phyloP scores from a whole-genome alignment of 352 stramenopile species.

The Vaucheria bursata region DNA sequence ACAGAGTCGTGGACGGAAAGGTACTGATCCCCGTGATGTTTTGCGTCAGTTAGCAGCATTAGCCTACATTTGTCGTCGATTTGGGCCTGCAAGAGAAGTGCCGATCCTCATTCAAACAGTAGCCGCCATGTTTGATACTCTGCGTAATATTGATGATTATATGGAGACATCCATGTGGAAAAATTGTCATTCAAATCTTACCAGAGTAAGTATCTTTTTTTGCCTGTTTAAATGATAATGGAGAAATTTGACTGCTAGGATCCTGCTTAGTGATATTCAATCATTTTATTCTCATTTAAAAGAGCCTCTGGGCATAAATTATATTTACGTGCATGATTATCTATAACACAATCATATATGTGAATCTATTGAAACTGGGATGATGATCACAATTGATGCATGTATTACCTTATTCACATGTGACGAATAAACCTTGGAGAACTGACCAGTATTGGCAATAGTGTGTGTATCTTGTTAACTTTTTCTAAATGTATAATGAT shows the following conservation, averaged over 20 bases:
- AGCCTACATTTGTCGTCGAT: slow-evolving; percentile 54
- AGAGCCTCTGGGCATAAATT: no score
- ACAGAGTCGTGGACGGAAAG: slow-evolving; percentile 55
- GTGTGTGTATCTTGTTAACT: no score
- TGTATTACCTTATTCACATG: slow-evolving; percentile 7
- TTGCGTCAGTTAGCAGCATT: slow-evolving; percentile 62
- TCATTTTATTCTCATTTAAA: no score
- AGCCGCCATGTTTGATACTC: slow-evolving; percentile 54
- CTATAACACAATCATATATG: no score
- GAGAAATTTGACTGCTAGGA: no score
- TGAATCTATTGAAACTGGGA: no score
- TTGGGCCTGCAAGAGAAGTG: slow-evolving; percentile 63
- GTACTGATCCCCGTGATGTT: slow-evolving; percentile 55
- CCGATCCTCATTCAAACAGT: slow-evolving; percentile 71
- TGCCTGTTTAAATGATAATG: no score
- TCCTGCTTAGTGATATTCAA: no score
- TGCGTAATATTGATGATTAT: slow-evolving; percentile 65
- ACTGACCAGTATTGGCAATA: not conserved
- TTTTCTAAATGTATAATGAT: no score
- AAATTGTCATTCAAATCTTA: slow-evolving; percentile 49
- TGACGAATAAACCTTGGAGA: slow-evolving; percentile 9
- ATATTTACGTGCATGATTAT: no score
- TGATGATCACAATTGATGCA: slow-evolving; percentile 10
- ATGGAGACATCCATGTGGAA: slow-evolving; percentile 67
- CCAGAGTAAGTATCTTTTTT: not conserved